phyloP scores from a whole-genome alignment of 1,284 basidiomycete species.

The Tilletia indica region DNA sequence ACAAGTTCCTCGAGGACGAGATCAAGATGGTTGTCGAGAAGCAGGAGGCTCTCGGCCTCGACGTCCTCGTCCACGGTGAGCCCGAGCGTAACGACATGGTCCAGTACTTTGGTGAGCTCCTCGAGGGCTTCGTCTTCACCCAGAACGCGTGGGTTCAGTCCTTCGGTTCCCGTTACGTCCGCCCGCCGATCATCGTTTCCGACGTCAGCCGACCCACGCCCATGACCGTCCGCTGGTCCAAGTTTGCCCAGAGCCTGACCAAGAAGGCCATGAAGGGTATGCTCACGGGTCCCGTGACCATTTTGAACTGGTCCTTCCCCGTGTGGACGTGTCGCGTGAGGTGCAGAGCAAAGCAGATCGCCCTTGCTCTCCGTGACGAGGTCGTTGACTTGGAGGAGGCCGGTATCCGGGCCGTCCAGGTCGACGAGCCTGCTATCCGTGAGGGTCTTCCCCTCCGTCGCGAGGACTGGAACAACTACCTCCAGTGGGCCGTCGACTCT shows the following conservation, averaged over 20 bases:
- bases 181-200: constrained; percentile 97
- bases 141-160: constrained; percentile 99
- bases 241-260: constrained; percentile 92
- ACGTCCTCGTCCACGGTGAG: constrained; percentile 98
- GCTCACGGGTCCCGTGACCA: constrained; percentile 73
- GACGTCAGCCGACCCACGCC: constrained; percentile 90
- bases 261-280: constrained; percentile 98
- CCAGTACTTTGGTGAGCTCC: constrained; percentile 98
- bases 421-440: constrained; percentile 98
- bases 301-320: constrained; percentile 99
- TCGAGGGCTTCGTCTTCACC: constrained; percentile 94
- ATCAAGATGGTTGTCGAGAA: constrained; percentile 89
- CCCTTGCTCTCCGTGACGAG: constrained; percentile 96
- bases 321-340: constrained; percentile 94
- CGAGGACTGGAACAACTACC: constrained; percentile 52
- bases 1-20: constrained; percentile 98
- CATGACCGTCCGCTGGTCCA: constrained; percentile 96
- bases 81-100: constrained; percentile 99
- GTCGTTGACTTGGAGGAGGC: constrained; percentile 96
- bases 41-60: constrained; percentile 94
- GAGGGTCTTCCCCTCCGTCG: constrained; percentile 67
- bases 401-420: constrained; percentile 96
- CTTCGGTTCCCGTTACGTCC: constrained; percentile 84
- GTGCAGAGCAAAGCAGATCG: constrained; percentile 98
- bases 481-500: constrained; percentile 55